These are phyloP conservation scores for Sarocladiaceae sp. DNA, from an alignment of 2,329 filamentous ascomycete genomes.

Conservation along the genomic window DNA sequence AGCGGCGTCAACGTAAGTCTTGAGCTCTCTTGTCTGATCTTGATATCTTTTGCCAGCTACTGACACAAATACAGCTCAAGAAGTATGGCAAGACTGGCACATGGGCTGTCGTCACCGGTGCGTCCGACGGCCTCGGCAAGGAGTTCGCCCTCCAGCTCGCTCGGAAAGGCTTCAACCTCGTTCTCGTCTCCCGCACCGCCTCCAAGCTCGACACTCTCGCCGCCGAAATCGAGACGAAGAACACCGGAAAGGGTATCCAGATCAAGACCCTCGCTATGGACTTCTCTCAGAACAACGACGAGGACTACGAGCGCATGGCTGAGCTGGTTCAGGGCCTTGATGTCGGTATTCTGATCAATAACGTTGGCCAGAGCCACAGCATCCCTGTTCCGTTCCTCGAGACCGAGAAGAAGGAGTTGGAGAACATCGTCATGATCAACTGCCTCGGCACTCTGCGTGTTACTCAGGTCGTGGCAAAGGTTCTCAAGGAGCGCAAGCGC, in stretches of 20 bases:
- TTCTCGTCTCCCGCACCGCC: conserved; percentile 92
- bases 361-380: conserved; percentile 89
- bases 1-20: conserved; percentile 56
- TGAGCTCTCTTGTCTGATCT: neutral
- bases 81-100: conserved; percentile 88
- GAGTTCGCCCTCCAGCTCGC: conserved; percentile 92
- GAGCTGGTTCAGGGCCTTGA: conserved; percentile 69
- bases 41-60: neutral
- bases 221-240: conserved; percentile 68
- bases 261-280: conserved; percentile 87
- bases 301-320: conserved; percentile 73
- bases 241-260: conserved; percentile 56
- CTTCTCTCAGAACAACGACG: conserved; percentile 73
- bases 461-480: conserved; percentile 79
- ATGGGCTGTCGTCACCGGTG: conserved; percentile 93
- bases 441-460: conserved; percentile 85
- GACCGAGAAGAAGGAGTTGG: conserved; percentile 74
- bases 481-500: conserved; percentile 77
- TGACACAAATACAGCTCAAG: conserved; percentile 57
- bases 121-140: conserved; percentile 94
- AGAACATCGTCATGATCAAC: conserved; percentile 92
- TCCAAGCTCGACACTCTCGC: conserved; percentile 81
- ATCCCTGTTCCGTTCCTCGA: conserved; percentile 87
- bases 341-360: conserved; percentile 88
- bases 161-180: conserved; percentile 85